Conservation (phyloP, 495 filamentous ascomycete genomes). For the Lichina pygmaea region DNA sequence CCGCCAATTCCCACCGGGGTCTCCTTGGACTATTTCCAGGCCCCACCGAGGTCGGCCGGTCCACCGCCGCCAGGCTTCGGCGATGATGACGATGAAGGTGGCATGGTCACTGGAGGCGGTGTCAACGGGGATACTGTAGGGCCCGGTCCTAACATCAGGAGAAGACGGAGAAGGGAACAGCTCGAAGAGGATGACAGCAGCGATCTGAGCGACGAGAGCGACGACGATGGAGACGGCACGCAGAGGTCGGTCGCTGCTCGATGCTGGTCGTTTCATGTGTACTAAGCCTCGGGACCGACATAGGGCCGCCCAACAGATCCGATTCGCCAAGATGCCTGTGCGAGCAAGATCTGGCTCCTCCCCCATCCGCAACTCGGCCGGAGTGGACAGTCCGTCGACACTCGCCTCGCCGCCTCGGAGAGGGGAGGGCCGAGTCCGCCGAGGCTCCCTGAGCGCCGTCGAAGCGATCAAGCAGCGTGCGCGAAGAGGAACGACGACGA, state of each 20-base stretch:
- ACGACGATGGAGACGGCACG: conserved; percentile 50
- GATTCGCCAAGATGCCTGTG: conserved; percentile 86
- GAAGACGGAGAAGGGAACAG: conserved; percentile 36
- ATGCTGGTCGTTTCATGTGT: neutral
- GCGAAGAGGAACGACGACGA: conserved; percentile 65
- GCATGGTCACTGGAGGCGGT: conserved; percentile 50
- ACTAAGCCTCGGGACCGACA: neutral
- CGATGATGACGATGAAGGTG: conserved; percentile 59
- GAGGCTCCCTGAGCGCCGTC: conserved; percentile 52
- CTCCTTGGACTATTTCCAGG: conserved; percentile 75
- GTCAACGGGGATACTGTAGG: conserved; percentile 45
- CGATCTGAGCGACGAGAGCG: conserved; percentile 86
- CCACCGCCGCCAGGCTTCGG: conserved; percentile 27
- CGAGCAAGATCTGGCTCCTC: conserved; percentile 67
- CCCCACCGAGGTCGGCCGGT: conserved; percentile 24
- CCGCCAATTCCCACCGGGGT: conserved; percentile 83
- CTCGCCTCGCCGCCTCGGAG: conserved; percentile 17
- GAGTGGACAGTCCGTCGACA: conserved; percentile 15
- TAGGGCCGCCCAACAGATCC: conserved; percentile 52
- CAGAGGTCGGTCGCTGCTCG: conserved; percentile 3
- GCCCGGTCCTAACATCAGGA: conserved; percentile 24
- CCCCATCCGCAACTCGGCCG: conserved; percentile 36
- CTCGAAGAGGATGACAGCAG: conserved; percentile 92
- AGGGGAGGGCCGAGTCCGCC: conserved; percentile 22
- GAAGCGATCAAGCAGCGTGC: conserved; percentile 48